A percentile compares a stretch with the other conserved stretches of the same genome.
Conservation (phyloP, 2,329 filamentous ascomycete species). For the Cytospora schulzeri region DNA sequence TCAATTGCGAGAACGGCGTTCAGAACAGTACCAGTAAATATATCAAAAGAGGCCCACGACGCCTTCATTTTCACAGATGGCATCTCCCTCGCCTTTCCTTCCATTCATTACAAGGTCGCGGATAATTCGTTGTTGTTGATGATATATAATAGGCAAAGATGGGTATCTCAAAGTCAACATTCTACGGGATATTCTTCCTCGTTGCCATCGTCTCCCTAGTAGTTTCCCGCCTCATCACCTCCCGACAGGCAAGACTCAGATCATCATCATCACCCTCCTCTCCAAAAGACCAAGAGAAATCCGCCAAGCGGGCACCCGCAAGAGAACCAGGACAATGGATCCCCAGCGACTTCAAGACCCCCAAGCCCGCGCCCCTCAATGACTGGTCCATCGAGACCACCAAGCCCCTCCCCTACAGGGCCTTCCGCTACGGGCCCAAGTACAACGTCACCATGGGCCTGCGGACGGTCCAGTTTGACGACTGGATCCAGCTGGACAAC, state of each 20-base stretch:
- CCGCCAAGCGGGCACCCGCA: slow-evolving; percentile 5
- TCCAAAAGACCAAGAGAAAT: neutral
- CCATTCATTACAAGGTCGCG: too few relatives aligned
- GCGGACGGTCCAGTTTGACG: slow-evolving; percentile 67
- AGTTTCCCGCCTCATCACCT: slow-evolving; percentile 8
- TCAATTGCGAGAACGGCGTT: neutral
- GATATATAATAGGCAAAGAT: neutral
- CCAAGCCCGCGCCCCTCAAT: slow-evolving; percentile 62
- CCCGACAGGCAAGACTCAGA: neutral
- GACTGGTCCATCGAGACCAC: slow-evolving; percentile 70
- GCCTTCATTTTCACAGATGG: neutral
- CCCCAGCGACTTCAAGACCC: slow-evolving; percentile 60
- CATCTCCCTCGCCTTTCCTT: neutral
- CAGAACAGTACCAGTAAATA: neutral
- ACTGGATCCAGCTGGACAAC: slow-evolving; percentile 87
- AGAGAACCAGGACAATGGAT: slow-evolving; percentile 51
- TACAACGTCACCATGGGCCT: slow-evolving; percentile 80
- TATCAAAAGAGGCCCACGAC: neutral
- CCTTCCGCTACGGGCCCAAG: slow-evolving; percentile 75
- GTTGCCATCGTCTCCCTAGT: slow-evolving; percentile 11
- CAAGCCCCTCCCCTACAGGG: slow-evolving; percentile 75
- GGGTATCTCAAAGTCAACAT: neutral
- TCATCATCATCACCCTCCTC: neutral
- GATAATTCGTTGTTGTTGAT: slow-evolving; percentile 1
- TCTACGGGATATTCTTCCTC: slow-evolving; percentile 19